A percentile compares a stretch with the other conserved stretches of the same genome.
Evolutionary conservation across 176 grass and related monocot species (phyloP).

Genomic region (Rhynchospora breviuscula): DNA sequence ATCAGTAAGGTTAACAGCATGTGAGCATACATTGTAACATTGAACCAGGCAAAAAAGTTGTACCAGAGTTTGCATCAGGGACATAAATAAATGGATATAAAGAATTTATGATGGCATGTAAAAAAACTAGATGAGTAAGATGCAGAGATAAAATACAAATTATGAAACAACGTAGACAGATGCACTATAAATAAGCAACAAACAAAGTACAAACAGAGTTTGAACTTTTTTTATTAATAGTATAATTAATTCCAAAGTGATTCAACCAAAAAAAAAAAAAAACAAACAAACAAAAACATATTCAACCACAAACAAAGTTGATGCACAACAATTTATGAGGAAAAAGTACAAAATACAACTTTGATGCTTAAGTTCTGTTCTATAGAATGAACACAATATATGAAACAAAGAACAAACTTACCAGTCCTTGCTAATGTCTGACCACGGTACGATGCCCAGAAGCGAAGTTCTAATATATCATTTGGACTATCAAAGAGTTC

Average conservation of each 20-base stretch:
- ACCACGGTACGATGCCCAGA: constrained; percentile 94
- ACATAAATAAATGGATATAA: background rate
- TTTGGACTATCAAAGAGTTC: constrained; percentile 58
- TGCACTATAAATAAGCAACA: no score
- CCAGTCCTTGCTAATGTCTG: constrained; percentile 94
- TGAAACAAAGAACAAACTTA: constrained; percentile 21
- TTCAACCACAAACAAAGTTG: no score
- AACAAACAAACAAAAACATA: no score
- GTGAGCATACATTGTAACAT: background rate
- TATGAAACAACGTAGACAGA: background rate
- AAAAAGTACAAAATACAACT: no score
- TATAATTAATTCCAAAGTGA: background rate
- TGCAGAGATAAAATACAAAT: background rate
- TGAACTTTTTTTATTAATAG: background rate
- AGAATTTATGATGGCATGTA: background rate
- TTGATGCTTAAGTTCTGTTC: no score
- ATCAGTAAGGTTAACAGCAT: constrained; percentile 6
- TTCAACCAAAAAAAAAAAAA: background rate
- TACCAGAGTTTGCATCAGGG: background rate
- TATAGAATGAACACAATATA: no score
- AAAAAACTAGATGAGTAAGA: background rate
- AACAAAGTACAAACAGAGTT: background rate
- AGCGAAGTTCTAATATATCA: constrained; percentile 73
- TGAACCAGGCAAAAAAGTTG: background rate
- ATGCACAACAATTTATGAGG: no score